Conservation (phyloP, 1,139 yeast species). For the Protomyces pachydermus region DNA sequence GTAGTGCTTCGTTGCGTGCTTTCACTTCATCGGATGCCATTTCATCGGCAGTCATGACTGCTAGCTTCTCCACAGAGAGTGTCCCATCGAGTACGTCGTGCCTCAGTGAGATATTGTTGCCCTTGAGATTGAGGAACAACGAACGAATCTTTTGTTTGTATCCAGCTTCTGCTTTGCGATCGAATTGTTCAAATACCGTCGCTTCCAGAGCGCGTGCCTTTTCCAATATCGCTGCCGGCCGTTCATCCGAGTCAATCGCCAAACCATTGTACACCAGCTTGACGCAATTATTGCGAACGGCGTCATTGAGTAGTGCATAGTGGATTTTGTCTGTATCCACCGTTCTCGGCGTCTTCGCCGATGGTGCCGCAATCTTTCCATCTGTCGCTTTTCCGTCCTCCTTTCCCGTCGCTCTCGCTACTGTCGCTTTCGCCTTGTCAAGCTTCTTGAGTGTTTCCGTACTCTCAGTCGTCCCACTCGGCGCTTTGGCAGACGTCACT, state of each 20-base stretch:
- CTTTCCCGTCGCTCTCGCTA: conserved; percentile 5
- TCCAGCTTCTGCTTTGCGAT: conserved; percentile 51
- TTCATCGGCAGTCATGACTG: conserved; percentile 82
- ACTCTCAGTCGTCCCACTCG: background rate
- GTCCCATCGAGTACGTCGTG: conserved; percentile 61
- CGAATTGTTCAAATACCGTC: conserved; percentile 50
- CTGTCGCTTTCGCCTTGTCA: conserved; percentile 32
- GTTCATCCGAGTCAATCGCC: conserved; percentile 66
- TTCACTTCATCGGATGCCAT: conserved; percentile 87
- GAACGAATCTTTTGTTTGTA: conserved; percentile 80
- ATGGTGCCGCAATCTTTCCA: conserved; percentile 10
- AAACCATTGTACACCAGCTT: conserved; percentile 82
- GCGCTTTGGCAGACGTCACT: conserved; percentile 67
- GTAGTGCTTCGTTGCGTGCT: conserved; percentile 77
- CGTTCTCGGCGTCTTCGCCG: conserved; percentile 24
- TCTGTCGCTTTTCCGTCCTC: background rate
- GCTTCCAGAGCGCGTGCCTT: conserved; percentile 69
- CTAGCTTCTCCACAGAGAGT: conserved; percentile 59
- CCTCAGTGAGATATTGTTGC: conserved; percentile 82
- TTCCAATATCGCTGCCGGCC: conserved; percentile 54
- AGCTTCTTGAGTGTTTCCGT: conserved; percentile 39
- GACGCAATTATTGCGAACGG: conserved; percentile 78
- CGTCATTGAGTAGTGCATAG: conserved; percentile 73
- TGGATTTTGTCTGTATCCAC: conserved; percentile 29
- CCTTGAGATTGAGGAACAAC: conserved; percentile 76